Evolutionary conservation across 768 basidiomycete species (phyloP), one percentile per base, ranked within the genome.

Genomic region (Leccinum arenicola): DNA sequence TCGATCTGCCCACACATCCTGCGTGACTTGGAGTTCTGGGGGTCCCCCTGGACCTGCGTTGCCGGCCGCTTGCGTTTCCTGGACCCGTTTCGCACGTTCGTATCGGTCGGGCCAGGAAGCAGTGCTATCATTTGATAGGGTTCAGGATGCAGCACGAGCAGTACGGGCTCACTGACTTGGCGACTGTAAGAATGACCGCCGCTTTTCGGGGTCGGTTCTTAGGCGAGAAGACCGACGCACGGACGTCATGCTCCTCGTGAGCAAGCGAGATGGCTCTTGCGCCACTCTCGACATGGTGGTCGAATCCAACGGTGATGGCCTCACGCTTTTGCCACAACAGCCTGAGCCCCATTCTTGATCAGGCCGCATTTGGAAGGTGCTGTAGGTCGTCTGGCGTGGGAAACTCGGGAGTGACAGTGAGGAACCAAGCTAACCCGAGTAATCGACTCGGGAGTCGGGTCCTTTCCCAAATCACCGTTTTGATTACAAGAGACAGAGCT

Each of bases 281-380:
- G 58, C 14, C 12, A 58, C 11, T 54, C 61, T 57, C 25, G 62
- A 55, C 71, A 74, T 74, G 61, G 27, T 12, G 52, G 56, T 38
- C 21, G 14, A 54, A 25, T 11, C 31, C 19, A 50, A 56, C 48
- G 25, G 56, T 50, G 58, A 45, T 36, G 53, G 38, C 33, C 43
- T 27, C 31, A 31, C 33, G 35, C 50, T 3, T 29, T 29, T 5
- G 40, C 58, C 52, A 35, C 60, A 52, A 23, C 27, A 21, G 31
- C n/a, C n/a, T n/a, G n/a, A n/a, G n/a, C 35, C 50, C 50, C 3
- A 21, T 36, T 57, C 60, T 61, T 62, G 64, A 61, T 59, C 36
- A 6, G 52, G 21, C 68, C 64, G 12, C 1, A 61, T 74, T 74
- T 67, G 67, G 71, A 73, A 72, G 65, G 73, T 74, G 15, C 65